Evolutionary conservation across 2,329 filamentous ascomycete genomes (phyloP), one percentile per base, ranked within the genome.

Genomic region (Karstenula rhodostoma): DNA sequence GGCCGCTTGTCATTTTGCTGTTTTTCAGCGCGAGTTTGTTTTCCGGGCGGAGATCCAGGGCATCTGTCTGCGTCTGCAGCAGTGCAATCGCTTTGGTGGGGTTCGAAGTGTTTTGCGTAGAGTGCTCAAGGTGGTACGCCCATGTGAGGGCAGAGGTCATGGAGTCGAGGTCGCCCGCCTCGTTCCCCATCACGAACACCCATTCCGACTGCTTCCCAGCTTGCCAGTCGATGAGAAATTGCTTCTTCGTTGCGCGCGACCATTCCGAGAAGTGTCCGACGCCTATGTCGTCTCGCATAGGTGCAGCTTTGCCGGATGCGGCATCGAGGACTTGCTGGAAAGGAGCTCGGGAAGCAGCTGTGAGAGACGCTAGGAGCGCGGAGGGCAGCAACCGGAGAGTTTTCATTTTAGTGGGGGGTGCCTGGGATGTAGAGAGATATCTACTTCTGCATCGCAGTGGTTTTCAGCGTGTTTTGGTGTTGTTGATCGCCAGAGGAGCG

Each of bases 181-280:
- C 80, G 63, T 83, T 83, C 59, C 81, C 81, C 67, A 79, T 73
- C 5, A 83, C 81, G 37, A 83, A 71, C 15, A 71, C 78, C 81
- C 81, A 83, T 67, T 83, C 78, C 25, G 75, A 74, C 4, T 74
- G 73, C 57, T 68, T 73, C 13, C 78, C 78, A 4, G 72, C 76
- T 61, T 83, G 81, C 81, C 81, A 83, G 67, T 83, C 81, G 60
- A 82, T 72, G 50, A 82, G 67, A 50, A 83, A 83, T 15, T 77
- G 70, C 46, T 79, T 80, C 71, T 83, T 83, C 19, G 75, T 82
- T 12, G 75, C 77, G 37, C 81, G 79, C 27, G 78, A 80, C 81
- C 81, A 83, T 65, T 83, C 80, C 68, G 79, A 81, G 69, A 83
- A 82, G 70, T 83, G 81, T 33, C 81, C 81, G 13, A 82, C 80